Evolutionary conservation across 495 filamentous ascomycete genomes (phyloP).

Genomic region (Penicillium pulvis): DNA sequence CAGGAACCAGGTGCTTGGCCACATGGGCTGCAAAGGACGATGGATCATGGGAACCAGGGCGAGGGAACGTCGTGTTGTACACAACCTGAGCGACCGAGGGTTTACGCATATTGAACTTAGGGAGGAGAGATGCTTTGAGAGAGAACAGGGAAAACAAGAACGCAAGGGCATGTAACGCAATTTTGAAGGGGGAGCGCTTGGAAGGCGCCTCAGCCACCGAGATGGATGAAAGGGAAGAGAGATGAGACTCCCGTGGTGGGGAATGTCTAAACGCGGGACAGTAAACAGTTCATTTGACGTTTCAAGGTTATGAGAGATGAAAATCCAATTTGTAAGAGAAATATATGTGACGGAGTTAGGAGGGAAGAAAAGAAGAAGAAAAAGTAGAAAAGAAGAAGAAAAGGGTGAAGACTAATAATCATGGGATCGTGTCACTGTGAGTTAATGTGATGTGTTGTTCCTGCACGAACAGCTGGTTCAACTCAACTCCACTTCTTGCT

Average conservation of each 20-base stretch:
- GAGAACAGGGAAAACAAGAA: conserved; percentile 15
- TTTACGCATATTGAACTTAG: conserved; percentile 57
- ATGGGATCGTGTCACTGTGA: conserved; percentile 7
- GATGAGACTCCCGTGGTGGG: conserved; percentile 6
- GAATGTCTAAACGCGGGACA: conserved; percentile 1
- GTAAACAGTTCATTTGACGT: conserved; percentile 5
- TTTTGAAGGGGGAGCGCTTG: conserved; percentile 1
- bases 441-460: conserved; percentile 8
- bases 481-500: not conserved
- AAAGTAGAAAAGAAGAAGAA: not conserved
- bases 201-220: conserved; percentile 6
- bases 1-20: conserved; percentile 72
- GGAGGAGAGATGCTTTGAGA: conserved; percentile 9
- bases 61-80: conserved; percentile 59
- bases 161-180: not conserved
- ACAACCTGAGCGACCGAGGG: conserved; percentile 56
- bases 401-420: not conserved
- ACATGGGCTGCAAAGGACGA: conserved; percentile 60
- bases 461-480: conserved; percentile 9
- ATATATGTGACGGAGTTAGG: not conserved
- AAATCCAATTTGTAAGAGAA: too few species aligned
- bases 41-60: conserved; percentile 56
- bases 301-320: not conserved
- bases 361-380: not conserved
- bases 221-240: not conserved